Conservation (phyloP, 2,329 filamentous ascomycete genomes). For the Helicocarpus griseus region DNA sequence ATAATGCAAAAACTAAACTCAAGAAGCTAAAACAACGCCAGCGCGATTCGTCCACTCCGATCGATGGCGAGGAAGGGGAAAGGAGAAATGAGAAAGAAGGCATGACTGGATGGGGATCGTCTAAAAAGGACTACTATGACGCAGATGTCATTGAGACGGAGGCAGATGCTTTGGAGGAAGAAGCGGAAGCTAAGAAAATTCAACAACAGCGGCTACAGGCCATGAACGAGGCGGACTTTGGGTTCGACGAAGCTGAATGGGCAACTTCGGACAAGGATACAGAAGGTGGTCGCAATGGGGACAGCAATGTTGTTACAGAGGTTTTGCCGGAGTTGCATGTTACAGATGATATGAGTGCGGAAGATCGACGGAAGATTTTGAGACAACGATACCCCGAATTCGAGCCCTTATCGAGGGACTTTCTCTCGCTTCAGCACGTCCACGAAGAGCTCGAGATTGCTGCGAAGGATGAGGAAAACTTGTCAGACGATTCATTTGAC, state of each 20-base stretch:
- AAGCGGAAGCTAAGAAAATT: slow-evolving; percentile 75
- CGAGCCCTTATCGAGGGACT: slow-evolving; percentile 72
- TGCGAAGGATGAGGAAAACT: slow-evolving; percentile 46
- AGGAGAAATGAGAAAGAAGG: slow-evolving; percentile 48
- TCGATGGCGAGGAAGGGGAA: slow-evolving; percentile 22
- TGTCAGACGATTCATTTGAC: slow-evolving; percentile 28
- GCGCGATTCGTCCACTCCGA: slow-evolving; percentile 14
- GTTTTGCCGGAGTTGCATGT: slow-evolving; percentile 77
- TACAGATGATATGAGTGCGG: slow-evolving; percentile 63
- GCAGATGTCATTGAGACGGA: slow-evolving; percentile 66
- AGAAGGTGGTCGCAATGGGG: slow-evolving; percentile 38
- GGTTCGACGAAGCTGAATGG: slow-evolving; percentile 88
- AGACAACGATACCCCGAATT: slow-evolving; percentile 85
- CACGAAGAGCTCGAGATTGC: slow-evolving; percentile 51
- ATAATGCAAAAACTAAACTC: slow-evolving; percentile 13
- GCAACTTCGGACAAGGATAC: slow-evolving; percentile 46
- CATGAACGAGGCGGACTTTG: slow-evolving; percentile 87
- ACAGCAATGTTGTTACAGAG: slow-evolving; percentile 61
- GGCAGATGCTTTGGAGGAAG: slow-evolving; percentile 76
- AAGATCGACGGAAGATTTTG: slow-evolving; percentile 67
- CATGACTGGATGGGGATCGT: slow-evolving; percentile 72
- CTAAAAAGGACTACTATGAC: slow-evolving; percentile 86
- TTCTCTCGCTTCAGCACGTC: slow-evolving; percentile 56
- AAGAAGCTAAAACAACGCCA: slow-evolving; percentile 15
- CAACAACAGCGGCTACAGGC: slow-evolving; percentile 84